These are phyloP conservation scores for Cladosporium colombiae DNA, from an alignment of 2,329 filamentous ascomycete species.

Conservation along the genomic window DNA sequence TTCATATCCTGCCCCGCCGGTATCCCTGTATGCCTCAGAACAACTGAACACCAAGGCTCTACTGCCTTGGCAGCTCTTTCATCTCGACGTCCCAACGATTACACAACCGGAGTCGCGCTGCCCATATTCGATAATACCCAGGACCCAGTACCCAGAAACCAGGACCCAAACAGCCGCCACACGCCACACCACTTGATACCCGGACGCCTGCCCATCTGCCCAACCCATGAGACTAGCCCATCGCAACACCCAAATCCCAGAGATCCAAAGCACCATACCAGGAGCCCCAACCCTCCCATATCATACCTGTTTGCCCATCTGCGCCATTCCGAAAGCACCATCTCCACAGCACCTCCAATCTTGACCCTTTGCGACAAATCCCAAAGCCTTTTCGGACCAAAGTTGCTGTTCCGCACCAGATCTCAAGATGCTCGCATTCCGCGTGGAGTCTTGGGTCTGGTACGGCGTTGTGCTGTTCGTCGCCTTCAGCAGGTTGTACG, in stretches of 20 bases:
- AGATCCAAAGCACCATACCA: background rate
- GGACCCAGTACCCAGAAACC: too few species aligned
- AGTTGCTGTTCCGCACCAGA: background rate
- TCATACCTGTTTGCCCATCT: background rate
- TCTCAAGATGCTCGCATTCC: conserved; percentile 37
- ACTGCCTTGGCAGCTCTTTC: conserved; percentile 1
- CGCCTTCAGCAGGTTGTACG: conserved; percentile 45
- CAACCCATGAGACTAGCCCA: background rate
- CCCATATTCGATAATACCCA: background rate
- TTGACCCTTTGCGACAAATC: background rate
- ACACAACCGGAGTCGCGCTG: background rate
- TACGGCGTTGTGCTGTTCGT: conserved; percentile 45
- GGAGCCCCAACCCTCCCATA: background rate
- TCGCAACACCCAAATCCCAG: background rate
- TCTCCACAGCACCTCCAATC: background rate
- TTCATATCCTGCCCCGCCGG: background rate
- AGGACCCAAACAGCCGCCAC: background rate
- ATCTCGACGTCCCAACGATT: background rate
- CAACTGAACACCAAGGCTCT: background rate
- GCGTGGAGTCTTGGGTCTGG: conserved; percentile 51
- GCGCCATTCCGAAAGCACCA: background rate
- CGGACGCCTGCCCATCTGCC: background rate
- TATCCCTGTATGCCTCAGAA: background rate
- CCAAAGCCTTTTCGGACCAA: background rate
- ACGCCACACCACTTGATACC: background rate